phyloP scores from a whole-genome alignment of 2,329 filamentous ascomycete genomes.

The Colletotrichum graminicola region DNA sequence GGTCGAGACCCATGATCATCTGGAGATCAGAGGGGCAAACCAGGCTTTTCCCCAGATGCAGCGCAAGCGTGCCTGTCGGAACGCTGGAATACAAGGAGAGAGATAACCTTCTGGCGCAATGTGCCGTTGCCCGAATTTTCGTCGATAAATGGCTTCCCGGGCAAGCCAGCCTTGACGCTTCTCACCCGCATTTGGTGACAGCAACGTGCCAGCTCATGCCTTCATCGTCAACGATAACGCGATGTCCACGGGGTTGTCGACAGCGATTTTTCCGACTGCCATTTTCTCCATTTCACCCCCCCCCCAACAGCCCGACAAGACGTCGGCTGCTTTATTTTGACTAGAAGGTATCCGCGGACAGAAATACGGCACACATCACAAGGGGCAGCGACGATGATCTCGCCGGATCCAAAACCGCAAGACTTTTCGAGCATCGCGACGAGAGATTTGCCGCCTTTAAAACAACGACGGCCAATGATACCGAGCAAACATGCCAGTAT shows the following conservation, averaged over 20 bases:
- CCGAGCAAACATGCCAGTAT: no score
- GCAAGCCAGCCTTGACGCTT: background rate
- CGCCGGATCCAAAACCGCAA: background rate
- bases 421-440: background rate
- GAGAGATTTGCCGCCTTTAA: background rate
- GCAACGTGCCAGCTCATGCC: background rate
- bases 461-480: background rate
- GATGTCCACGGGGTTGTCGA: background rate
- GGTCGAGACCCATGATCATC: constrained; percentile 27
- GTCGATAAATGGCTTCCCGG: background rate
- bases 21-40: constrained; percentile 31
- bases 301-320: background rate
- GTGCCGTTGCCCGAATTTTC: background rate
- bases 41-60: constrained; percentile 10
- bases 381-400: background rate
- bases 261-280: background rate
- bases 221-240: background rate
- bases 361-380: background rate
- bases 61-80: constrained; percentile 30
- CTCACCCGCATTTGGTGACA: background rate
- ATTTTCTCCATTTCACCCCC: background rate
- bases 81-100: background rate
- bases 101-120: background rate
- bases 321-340: no score
- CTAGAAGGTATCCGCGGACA: background rate